These are phyloP conservation scores for Ilyonectria sp. DNA, from an alignment of 2,329 filamentous ascomycete genomes.

Conservation along the genomic window DNA sequence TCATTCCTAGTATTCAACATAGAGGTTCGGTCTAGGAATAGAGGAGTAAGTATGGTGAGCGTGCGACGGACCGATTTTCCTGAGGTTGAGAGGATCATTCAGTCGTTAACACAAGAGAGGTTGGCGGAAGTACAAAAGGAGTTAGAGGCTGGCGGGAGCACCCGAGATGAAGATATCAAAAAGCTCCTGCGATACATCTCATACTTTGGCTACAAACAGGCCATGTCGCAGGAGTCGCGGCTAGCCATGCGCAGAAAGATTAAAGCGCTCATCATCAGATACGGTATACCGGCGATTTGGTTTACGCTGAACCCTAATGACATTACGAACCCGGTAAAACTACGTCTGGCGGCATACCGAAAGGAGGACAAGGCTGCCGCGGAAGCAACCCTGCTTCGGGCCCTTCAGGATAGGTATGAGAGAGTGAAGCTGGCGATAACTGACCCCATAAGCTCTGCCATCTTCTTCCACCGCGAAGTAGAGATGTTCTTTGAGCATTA, in stretches of 20 bases:
- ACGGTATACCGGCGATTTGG: conserved; percentile 27
- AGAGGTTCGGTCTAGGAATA: no score
- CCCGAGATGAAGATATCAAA: conserved; percentile 16
- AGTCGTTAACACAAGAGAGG: no score
- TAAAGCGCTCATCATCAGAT: conserved; percentile 20
- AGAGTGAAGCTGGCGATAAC: no score
- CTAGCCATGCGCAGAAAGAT: conserved; percentile 25
- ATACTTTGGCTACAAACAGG: conserved; percentile 10
- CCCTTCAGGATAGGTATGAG: no score
- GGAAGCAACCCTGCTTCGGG: conserved; percentile 3
- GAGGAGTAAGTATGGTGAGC: no score
- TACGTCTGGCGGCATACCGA: conserved; percentile 1
- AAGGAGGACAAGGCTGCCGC: no score
- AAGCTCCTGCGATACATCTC: conserved; percentile 18
- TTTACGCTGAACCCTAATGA: conserved; percentile 32
- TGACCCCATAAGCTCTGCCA: no score
- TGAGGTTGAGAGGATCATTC: no score
- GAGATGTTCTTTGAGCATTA: no score
- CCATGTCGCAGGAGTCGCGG: not conserved
- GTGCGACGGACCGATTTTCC: not conserved
- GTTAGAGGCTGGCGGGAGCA: conserved; percentile 9
- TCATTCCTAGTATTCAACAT: no score
- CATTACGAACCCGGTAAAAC: conserved; percentile 21
- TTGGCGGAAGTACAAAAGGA: no score
- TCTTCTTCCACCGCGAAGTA: no score